These are phyloP conservation scores for Tylopilus subfusipes DNA, from an alignment of 768 basidiomycete genomes.

Conservation along the genomic window DNA sequence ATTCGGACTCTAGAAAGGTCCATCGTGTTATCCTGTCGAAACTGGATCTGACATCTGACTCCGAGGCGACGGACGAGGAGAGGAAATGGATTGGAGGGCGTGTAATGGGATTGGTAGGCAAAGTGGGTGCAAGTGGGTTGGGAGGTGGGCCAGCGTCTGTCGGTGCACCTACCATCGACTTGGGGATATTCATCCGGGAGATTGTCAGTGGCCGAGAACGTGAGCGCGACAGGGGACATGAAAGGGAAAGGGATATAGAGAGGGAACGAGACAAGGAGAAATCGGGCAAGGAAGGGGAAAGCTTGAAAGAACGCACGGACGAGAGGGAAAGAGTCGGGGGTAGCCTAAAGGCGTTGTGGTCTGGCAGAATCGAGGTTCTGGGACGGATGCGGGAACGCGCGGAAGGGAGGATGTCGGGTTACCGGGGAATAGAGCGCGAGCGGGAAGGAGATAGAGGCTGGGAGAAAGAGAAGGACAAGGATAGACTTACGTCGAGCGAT, in stretches of 20 bases:
- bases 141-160: constrained; percentile 39
- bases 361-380: constrained; percentile 29
- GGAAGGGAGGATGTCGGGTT: constrained; percentile 18
- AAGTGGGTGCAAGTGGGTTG: constrained; percentile 31
- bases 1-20: constrained; percentile 55
- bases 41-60: constrained; percentile 41
- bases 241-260: constrained; percentile 33
- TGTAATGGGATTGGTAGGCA: constrained; percentile 40
- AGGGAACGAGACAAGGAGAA: constrained; percentile 38
- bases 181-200: constrained; percentile 48
- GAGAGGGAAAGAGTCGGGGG: constrained; percentile 36
- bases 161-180: constrained; percentile 47
- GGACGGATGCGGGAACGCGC: constrained; percentile 28
- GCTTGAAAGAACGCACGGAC: constrained; percentile 24
- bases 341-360: constrained; percentile 34
- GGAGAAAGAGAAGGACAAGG: constrained; percentile 30
- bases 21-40: constrained; percentile 60
- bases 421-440: constrained; percentile 23
- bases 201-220: constrained; percentile 36
- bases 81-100: constrained; percentile 31
- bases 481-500: constrained; percentile 30
- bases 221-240: constrained; percentile 27
- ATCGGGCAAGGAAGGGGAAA: constrained; percentile 35
- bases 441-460: constrained; percentile 25
- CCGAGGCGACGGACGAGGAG: constrained; percentile 31